Evolutionary conservation across 805 yeast species (phyloP).

Genomic region (Helenozyma baotianmanensis): DNA sequence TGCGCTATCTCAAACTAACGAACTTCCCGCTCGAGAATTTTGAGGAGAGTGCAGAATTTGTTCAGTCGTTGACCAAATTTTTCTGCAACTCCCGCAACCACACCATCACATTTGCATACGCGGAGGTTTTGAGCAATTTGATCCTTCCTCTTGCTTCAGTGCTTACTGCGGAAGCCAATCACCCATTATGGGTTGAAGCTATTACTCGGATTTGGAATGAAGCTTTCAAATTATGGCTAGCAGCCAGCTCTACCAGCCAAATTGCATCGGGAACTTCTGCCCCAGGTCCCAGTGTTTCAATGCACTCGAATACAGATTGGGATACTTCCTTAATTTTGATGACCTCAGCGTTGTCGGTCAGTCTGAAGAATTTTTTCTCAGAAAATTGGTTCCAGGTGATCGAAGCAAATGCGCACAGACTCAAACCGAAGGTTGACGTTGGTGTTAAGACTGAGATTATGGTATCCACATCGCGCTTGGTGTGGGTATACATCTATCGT

Average conservation of each 20-base stretch:
- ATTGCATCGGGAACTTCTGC: constrained; percentile 1
- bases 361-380: constrained; percentile 72
- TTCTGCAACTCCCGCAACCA: constrained; percentile 62
- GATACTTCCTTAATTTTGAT: constrained; percentile 60
- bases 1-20: constrained; percentile 75
- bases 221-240: constrained; percentile 41
- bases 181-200: constrained; percentile 91
- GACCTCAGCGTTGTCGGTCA: constrained; percentile 71
- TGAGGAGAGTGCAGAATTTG: constrained; percentile 90
- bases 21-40: constrained; percentile 85
- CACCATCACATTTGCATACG: constrained; percentile 68
- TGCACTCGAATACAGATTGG: constrained; percentile 42
- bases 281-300: constrained; percentile 1
- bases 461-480: constrained; percentile 63
- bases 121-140: constrained; percentile 74
- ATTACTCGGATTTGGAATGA: constrained; percentile 56
- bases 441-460: constrained; percentile 53
- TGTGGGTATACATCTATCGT: constrained; percentile 88
- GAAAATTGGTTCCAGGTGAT: constrained; percentile 66
- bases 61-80: constrained; percentile 82
- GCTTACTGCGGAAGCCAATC: constrained; percentile 90
- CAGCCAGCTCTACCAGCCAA: constrained; percentile 2
- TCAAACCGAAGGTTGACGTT: constrained; percentile 57
- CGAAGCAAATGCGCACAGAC: constrained; percentile 55
- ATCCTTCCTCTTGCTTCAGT: constrained; percentile 79